Evolutionary conservation across 2,329 filamentous ascomycete genomes (phyloP), one percentile per base, ranked within the genome.

Genomic region (Albifimbria verrucaria): DNA sequence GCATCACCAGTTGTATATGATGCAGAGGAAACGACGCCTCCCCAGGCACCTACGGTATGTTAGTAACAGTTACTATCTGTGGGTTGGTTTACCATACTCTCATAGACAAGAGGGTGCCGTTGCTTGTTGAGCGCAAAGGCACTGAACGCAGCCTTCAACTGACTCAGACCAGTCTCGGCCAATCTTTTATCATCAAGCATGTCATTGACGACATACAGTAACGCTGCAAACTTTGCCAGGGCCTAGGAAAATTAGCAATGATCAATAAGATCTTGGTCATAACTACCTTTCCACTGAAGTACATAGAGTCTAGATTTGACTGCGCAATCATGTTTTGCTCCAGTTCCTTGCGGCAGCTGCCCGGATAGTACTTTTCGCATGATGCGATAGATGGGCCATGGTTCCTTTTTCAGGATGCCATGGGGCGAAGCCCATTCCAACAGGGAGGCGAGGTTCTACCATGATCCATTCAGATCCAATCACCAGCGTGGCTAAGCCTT

Each of bases 301-400:
- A 97, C 85, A 96, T 92, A 36, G 91, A 96, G 66, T 93, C 82
- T 32, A 90, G 75, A 57, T 94, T 83, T 5, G 85, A 84, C 64
- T 94, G 87, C 0, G 75, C 74, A n/a, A 76, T 70, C 70, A 97
- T 90, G 65, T 92, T 80, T 69, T 94, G 87, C 1, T 82, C 80
- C 1, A 96, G 74, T 68, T 99, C 94, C 20, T 77, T 80, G 79
- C 76, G 1, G 90, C 88, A 9, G 86, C 76, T 2, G 79, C 74
- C 32, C 75, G 72, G 52, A 95, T 87, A 2, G 76, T 73, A 2
- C 77, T 67, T 59, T 86, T 83, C 1, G 84, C 81, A n/a, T 75
- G 71, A 2, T 72, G 64, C 9, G 78, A 77, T 64, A 91, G 54
- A 28, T 57, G 39, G 49, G 70, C 68, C 70, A 78, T 64, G 59